Base-by-base conservation (phyloP, 2,329 filamentous ascomycete species). In the Aureobasidium mangrovei region DNA sequence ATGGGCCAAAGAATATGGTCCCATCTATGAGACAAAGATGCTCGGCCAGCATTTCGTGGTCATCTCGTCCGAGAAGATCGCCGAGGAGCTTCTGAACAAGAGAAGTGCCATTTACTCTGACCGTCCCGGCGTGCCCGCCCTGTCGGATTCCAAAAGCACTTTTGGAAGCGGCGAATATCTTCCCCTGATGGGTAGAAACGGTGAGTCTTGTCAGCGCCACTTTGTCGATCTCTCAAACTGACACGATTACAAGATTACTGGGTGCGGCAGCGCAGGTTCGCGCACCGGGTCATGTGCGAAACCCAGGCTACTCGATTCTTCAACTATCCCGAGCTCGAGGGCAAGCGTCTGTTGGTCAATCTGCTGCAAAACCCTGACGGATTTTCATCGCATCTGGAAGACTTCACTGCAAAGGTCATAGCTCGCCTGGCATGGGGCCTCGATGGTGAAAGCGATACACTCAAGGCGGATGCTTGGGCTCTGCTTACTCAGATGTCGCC, bases 271-370 rank as follows among this genome's bases (percentile, higher is more conserved):
- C 18, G 18, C 18, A 18, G 18, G 18, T 18, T 18, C 18, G 18
- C 18, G 18, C 18, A 18, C 18, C 18, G 18, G 18, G 18, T 18
- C 18, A 18, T 18, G 18, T 18, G 18, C 18, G 18, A 18, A 18
- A 18, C 18, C 18, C 18, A 18, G 18, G 18, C 18, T 18, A 18
- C 18, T 18, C 18, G 18, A 18, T 18, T 18, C 18, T 18, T 18
- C 2, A 71, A 75, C 2, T 81, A 80, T 58, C 78, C 81, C 58
- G 71, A 76, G 45, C 68, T 81, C 2, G 78, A 82, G 61, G 78
- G 75, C 63, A 77, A 75, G 60, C 72, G 75, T 47, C 77, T 82
- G 77, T 65, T 79, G 24, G 57, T 67, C 42, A 73, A 75, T 5
- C 63, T 82, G 18, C 59, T 80, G 3, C 69, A 73, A 0, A 56